Conservation (phyloP, 208 protist species). For the Kentomonas sorsogonicus region DNA sequence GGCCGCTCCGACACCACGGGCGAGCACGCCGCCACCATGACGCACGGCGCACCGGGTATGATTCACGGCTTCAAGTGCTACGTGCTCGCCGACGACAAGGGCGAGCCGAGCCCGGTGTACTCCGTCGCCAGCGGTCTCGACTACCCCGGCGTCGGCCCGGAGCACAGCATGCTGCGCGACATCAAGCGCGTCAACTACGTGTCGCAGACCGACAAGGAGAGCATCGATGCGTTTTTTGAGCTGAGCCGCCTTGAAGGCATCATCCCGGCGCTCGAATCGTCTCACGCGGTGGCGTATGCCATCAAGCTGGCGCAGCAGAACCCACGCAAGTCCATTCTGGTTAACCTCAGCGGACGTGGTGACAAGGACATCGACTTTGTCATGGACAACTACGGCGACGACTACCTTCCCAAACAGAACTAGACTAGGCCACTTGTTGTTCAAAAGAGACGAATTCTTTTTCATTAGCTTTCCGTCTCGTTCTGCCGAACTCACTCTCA, state of each 20-base stretch:
- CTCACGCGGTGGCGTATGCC: conserved; percentile 36
- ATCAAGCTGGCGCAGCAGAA: conserved; percentile 18
- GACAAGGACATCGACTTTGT: background rate
- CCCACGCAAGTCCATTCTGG: conserved; percentile 40
- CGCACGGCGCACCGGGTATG: conserved; percentile 28
- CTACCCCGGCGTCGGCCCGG: conserved; percentile 18
- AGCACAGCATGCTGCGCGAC: conserved; percentile 17
- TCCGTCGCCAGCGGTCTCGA: conserved; percentile 23
- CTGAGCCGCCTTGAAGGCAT: conserved; percentile 12
- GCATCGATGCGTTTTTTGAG: conserved; percentile 12
- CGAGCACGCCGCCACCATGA: conserved; percentile 54
- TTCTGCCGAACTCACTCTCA: background rate
- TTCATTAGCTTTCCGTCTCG: background rate
- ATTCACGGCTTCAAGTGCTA: conserved; percentile 66
- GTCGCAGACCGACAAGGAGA: conserved; percentile 5
- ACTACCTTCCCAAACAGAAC: too few relatives aligned
- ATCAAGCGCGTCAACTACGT: conserved; percentile 10
- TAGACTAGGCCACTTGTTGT: too few relatives aligned
- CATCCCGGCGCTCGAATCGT: conserved; percentile 76
- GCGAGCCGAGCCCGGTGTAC: conserved; percentile 54
- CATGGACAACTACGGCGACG: background rate
- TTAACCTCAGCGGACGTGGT: conserved; percentile 65
- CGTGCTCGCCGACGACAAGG: conserved; percentile 53
- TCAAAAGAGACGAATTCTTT: background rate
- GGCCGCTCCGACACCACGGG: conserved; percentile 33